Conservation (phyloP, 495 filamentous ascomycete species). For the Letharia columbiana region DNA sequence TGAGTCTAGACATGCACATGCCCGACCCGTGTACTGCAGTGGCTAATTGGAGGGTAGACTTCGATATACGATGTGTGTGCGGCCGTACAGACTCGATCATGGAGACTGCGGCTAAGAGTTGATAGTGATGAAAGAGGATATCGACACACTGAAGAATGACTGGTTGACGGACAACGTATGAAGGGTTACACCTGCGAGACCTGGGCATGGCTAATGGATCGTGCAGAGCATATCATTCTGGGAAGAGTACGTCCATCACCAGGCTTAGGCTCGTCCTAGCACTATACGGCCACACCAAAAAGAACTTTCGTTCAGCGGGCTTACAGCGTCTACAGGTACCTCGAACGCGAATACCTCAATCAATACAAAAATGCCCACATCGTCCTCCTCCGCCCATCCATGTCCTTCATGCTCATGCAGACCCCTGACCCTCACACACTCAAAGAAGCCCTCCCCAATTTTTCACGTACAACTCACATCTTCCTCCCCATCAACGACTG, state of each 20-base stretch:
- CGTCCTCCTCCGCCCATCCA: constrained; percentile 82
- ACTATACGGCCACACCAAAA: background rate
- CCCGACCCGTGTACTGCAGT: background rate
- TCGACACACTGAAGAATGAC: constrained; percentile 79
- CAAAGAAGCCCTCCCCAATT: constrained; percentile 67
- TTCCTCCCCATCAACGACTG: constrained; percentile 96
- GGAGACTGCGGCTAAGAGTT: constrained; percentile 13
- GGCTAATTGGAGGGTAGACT: constrained; percentile 38
- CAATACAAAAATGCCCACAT: constrained; percentile 73
- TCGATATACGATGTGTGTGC: constrained; percentile 61
- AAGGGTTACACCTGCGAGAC: constrained; percentile 9
- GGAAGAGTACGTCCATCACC: constrained; percentile 66
- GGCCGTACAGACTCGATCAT: constrained; percentile 15
- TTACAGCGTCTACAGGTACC: constrained; percentile 47
- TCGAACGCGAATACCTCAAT: constrained; percentile 78
- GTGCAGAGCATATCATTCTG: constrained; percentile 83
- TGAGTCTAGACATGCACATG: constrained; percentile 33
- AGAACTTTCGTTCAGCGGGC: background rate
- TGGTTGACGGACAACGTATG: constrained; percentile 98
- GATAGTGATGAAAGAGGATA: constrained; percentile 72
- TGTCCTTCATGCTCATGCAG: constrained; percentile 88
- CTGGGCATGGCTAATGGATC: constrained; percentile 5
- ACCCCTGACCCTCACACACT: constrained; percentile 67
- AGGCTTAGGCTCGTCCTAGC: background rate
- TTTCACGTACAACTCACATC: constrained; percentile 77